These are phyloP conservation scores for Suillus sp. DNA, from an alignment of 768 basidiomycete genomes.

Conservation along the genomic window DNA sequence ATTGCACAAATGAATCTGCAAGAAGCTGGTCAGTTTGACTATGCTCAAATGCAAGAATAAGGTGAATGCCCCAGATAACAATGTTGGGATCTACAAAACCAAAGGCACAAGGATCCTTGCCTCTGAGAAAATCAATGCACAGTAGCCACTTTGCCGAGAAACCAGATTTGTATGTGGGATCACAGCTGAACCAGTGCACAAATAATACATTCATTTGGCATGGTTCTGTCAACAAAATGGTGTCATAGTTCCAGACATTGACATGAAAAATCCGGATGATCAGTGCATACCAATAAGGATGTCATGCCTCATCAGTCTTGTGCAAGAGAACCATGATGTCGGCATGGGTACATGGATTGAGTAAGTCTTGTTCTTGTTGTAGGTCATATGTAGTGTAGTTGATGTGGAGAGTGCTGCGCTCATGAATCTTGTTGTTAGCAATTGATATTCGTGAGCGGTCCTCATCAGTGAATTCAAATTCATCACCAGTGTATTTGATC, in stretches of 20 bases:
- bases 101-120: slow-evolving; percentile 33
- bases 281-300: slow-evolving; percentile 42
- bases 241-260: not conserved
- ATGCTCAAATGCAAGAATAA: slow-evolving; percentile 43
- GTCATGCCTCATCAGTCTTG: slow-evolving; percentile 22
- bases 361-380: slow-evolving; percentile 24
- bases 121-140: slow-evolving; percentile 21
- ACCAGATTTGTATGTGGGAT: slow-evolving; percentile 28
- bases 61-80: slow-evolving; percentile 42
- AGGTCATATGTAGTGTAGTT: slow-evolving; percentile 37
- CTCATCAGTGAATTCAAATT: slow-evolving; percentile 21
- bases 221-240: not conserved
- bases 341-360: slow-evolving; percentile 34
- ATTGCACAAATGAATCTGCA: not conserved
- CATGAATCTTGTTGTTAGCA: slow-evolving; percentile 33
- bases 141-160: slow-evolving; percentile 34
- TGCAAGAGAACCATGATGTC: slow-evolving; percentile 38
- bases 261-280: slow-evolving; percentile 38
- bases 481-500: slow-evolving; percentile 17
- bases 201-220: slow-evolving; percentile 43
- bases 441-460: slow-evolving; percentile 29
- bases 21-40: slow-evolving; percentile 21
- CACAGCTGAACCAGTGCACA: slow-evolving; percentile 41
- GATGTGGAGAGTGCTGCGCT: slow-evolving; percentile 32
- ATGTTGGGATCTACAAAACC: slow-evolving; percentile 48